Evolutionary conservation across 2,329 filamentous ascomycete genomes (phyloP).

Genomic region (Apiospora pterosperma): DNA sequence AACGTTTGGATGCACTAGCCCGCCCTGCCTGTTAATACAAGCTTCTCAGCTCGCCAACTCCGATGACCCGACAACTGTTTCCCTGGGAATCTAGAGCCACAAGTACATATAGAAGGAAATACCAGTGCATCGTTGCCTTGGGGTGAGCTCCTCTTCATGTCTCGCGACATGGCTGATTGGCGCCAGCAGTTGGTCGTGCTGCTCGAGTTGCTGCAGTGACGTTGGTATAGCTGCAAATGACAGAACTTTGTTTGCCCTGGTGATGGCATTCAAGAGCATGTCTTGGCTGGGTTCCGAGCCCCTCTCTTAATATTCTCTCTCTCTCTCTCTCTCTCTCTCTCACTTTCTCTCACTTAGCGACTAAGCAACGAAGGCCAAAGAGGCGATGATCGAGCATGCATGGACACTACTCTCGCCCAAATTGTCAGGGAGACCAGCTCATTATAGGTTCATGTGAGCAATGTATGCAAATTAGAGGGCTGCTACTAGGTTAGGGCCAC

Average conservation of each 20-base stretch:
- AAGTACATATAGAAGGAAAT: too few species aligned
- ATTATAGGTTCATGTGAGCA: not conserved
- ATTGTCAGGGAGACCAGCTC: not conserved
- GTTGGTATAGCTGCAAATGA: not conserved
- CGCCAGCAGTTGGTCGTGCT: too few species aligned
- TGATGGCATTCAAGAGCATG: not conserved
- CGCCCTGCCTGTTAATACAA: not conserved
- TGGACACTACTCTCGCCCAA: not conserved
- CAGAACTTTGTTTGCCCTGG: not conserved
- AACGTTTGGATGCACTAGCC: not conserved
- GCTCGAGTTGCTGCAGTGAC: not conserved
- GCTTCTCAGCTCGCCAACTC: not conserved
- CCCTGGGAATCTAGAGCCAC: not conserved
- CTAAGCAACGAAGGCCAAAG: not conserved
- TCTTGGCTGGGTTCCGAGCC: not conserved
- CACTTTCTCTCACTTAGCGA: too few species aligned
- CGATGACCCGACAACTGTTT: not conserved
- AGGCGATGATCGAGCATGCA: not conserved
- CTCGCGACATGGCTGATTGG: too few species aligned
- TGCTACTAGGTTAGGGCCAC: not conserved
- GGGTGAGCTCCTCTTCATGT: too few species aligned
- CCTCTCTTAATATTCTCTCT: not conserved
- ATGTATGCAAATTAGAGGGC: not conserved
- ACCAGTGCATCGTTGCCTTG: not conserved
- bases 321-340: not conserved